phyloP scores from a whole-genome alignment of 1,284 basidiomycete species.

The Pulveroboletus sp. region DNA sequence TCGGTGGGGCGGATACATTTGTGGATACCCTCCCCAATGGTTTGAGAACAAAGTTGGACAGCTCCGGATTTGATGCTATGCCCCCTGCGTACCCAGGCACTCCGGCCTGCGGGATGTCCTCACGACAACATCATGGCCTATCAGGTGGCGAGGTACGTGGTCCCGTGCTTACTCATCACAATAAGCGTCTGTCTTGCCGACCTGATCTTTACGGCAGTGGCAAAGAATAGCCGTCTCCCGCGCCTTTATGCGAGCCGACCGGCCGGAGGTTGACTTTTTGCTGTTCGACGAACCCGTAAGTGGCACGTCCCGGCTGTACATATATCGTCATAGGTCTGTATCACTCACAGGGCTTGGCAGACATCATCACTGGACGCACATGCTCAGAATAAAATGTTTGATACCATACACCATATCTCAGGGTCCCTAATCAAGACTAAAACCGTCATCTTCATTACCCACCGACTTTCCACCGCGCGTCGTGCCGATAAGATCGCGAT shows the following conservation, averaged over 20 bases:
- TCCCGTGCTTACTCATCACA: slow-evolving; percentile 20
- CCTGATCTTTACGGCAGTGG: slow-evolving; percentile 57
- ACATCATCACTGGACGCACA: slow-evolving; percentile 79
- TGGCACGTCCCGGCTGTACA: slow-evolving; percentile 23
- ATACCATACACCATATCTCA: slow-evolving; percentile 66
- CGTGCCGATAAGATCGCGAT: slow-evolving; percentile 83
- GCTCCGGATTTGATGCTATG: slow-evolving; percentile 55
- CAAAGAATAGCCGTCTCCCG: slow-evolving; percentile 81
- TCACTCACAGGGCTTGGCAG: slow-evolving; percentile 39
- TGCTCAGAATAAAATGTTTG: slow-evolving; percentile 78
- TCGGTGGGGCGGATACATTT: slow-evolving; percentile 66
- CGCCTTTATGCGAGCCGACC: slow-evolving; percentile 77
- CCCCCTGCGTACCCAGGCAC: slow-evolving; percentile 40
- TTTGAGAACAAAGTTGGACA: slow-evolving; percentile 65
- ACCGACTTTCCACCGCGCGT: slow-evolving; percentile 76
- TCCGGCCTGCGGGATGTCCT: slow-evolving; percentile 25
- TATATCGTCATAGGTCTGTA: slow-evolving; percentile 6
- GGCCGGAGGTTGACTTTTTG: slow-evolving; percentile 74
- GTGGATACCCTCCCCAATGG: slow-evolving; percentile 65
- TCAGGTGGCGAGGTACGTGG: slow-evolving; percentile 74
- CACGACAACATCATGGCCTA: slow-evolving; percentile 56
- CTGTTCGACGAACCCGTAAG: slow-evolving; percentile 80
- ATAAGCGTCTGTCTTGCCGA: slow-evolving; percentile 17
- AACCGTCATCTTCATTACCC: slow-evolving; percentile 83
- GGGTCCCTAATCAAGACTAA: slow-evolving; percentile 56